Evolutionary conservation across 23 red algal species (phyloP).

Genomic region (Agarophyton chilense): DNA sequence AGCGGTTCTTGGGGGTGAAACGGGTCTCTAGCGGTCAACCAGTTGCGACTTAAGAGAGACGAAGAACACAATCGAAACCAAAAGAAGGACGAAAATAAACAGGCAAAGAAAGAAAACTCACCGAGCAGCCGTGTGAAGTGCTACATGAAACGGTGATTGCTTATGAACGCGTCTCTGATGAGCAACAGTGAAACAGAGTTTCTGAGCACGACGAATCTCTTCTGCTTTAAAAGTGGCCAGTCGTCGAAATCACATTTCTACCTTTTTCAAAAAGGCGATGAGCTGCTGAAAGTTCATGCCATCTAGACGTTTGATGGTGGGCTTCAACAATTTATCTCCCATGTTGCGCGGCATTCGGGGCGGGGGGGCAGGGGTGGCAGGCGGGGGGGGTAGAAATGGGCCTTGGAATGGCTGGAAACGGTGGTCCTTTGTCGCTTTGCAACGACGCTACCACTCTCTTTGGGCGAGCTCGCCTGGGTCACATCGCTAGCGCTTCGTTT

Average conservation of each 20-base stretch:
- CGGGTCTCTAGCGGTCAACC: background rate
- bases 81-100: background rate
- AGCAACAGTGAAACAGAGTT: constrained; percentile 29
- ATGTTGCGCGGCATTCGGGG: constrained; percentile 34
- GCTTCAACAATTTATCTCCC: background rate
- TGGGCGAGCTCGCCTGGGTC: background rate
- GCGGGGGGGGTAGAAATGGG: constrained; percentile 8
- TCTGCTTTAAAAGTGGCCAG: constrained; percentile 57
- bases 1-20: background rate
- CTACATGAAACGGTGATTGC: constrained; percentile 7
- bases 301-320: constrained; percentile 12
- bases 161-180: background rate
- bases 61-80: background rate
- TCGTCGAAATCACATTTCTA: constrained; percentile 44
- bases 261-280: constrained; percentile 51
- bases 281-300: constrained; percentile 25
- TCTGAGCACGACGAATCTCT: constrained; percentile 63
- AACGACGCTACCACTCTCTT: background rate
- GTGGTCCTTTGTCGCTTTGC: constrained; percentile 31
- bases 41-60: background rate
- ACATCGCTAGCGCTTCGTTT: constrained; percentile 35
- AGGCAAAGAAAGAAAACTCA: constrained; percentile 7
- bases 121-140: constrained; percentile 33
- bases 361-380: constrained; percentile 50
- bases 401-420: background rate